Evolutionary conservation across 495 filamentous ascomycete species (phyloP), one percentile per base, ranked within the genome.

Genomic region (Penicillium macrosclerotiorum): DNA sequence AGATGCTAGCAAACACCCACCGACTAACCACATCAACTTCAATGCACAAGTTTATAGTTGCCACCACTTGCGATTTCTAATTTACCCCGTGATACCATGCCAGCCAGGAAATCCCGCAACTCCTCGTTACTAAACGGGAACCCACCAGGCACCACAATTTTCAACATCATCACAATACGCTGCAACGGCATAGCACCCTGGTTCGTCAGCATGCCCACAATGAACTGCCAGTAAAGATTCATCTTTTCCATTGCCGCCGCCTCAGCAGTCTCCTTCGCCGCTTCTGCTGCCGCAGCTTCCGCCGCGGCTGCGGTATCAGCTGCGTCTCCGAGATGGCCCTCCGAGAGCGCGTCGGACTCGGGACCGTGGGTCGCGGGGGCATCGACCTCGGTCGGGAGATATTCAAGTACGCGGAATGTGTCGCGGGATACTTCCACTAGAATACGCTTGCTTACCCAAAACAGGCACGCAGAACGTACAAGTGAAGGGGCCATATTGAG

Each of bases 121-220:
- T 84, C 82, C 54, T 73, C 69, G 59, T 92, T 94, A 56, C 75
- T 79, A 56, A 91, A 95, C 11, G 88, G 82, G 57, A 96, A 96
- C 5, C 89, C 88, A 11, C 88, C 90, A 1, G 85, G 79, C 22
- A 97, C 83, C 20, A 89, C 76, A 75, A 98, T 86, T 62, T 85
- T 87, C 74, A 98, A 72, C 88, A 97, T 95, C 85, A 91, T 92
- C 4, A 82, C 75, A 47, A 98, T 91, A 66, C 88, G 81, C 57
- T 78, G 77, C 49, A 89, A 59, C 35, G 85, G 80, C 86, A 95
- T 94, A 22, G 83, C 69, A 5, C 86, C 88, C 46, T 85, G 78
- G 62, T 97, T 96, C 47, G 88, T 97, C 68, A 99, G 69, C 92
- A 99, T 96, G 34, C 87, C 89, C 38, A 88, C 73, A 47, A 99